phyloP scores from a whole-genome alignment of 1,284 basidiomycete species.

The Leucoagaricus sp. region DNA sequence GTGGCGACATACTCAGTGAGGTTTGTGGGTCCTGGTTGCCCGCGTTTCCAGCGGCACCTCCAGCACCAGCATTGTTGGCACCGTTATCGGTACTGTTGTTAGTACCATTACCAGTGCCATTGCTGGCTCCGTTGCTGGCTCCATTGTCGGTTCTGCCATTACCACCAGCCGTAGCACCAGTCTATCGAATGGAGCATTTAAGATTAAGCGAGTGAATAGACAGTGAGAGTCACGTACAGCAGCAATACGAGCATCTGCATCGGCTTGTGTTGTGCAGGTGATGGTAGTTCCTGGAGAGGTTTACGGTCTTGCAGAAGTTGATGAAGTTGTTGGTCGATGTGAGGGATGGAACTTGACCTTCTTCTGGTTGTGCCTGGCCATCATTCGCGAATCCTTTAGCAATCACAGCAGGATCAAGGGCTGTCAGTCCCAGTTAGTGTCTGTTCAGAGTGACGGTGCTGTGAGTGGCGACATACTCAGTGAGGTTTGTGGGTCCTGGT shows the following conservation, averaged over 20 bases:
- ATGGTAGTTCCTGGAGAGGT: slow-evolving; percentile 29
- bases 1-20: slow-evolving; percentile 34
- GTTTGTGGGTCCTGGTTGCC: slow-evolving; percentile 32
- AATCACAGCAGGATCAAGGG: slow-evolving; percentile 47
- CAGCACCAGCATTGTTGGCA: slow-evolving; percentile 17
- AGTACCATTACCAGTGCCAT: not conserved
- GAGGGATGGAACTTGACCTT: slow-evolving; percentile 51
- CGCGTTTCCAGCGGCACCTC: slow-evolving; percentile 16
- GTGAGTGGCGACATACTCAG: slow-evolving; percentile 28
- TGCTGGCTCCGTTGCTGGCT: not conserved
- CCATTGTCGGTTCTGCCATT: not conserved
- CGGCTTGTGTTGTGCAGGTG: slow-evolving; percentile 29
- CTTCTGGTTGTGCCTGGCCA: slow-evolving; percentile 41
- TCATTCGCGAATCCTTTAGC: slow-evolving; percentile 45
- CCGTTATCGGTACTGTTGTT: slow-evolving; percentile 7
- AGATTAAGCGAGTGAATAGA: not conserved
- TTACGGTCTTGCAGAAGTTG: slow-evolving; percentile 46
- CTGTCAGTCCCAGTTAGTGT: slow-evolving; percentile 18
- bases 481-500: slow-evolving; percentile 37
- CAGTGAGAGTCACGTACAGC: slow-evolving; percentile 22
- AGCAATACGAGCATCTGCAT: slow-evolving; percentile 36
- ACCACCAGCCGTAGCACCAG: slow-evolving; percentile 20
- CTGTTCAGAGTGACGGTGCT: not conserved
- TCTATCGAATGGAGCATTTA: slow-evolving; percentile 10
- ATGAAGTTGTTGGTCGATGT: slow-evolving; percentile 68